Conservation (phyloP, 2,329 filamentous ascomycete genomes). For the Colletotrichum limetticola region DNA sequence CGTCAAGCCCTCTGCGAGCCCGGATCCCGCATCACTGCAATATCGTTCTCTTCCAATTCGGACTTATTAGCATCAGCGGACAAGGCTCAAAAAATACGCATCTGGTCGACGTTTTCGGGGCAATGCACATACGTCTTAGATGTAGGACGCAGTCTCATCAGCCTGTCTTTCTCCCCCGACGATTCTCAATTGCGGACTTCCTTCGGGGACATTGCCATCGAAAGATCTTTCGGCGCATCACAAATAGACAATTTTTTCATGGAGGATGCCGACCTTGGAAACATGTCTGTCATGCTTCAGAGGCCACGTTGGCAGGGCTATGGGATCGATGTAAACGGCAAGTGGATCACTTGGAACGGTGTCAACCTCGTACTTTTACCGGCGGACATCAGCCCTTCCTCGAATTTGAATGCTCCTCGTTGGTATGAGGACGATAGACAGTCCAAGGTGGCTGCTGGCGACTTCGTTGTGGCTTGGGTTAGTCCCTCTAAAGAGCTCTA, state of each 20-base stretch:
- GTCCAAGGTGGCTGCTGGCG: no score
- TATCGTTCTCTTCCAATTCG: not conserved
- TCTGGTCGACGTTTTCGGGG: not conserved
- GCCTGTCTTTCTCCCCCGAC: not conserved
- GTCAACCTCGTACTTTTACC: not conserved
- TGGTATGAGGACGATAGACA: no score
- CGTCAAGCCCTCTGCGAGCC: not conserved
- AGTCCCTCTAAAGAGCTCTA: no score
- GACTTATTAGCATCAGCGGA: not conserved
- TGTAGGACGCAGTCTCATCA: not conserved
- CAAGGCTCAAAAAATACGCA: not conserved
- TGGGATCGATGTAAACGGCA: not conserved
- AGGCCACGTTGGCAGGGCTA: not conserved
- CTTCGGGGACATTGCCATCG: not conserved
- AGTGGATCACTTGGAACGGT: not conserved
- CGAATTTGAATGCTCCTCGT: no score
- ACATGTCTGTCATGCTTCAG: not conserved
- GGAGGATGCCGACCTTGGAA: not conserved
- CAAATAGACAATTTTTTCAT: no score
- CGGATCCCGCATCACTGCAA: not conserved
- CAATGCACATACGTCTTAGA: not conserved
- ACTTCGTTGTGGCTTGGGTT: no score
- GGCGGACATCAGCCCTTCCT: not conserved
- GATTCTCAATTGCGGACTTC: not conserved
- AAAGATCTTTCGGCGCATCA: rapidly evolving